Conservation (phyloP, 2,329 filamentous ascomycete genomes). For the Xylariaceae sp. region DNA sequence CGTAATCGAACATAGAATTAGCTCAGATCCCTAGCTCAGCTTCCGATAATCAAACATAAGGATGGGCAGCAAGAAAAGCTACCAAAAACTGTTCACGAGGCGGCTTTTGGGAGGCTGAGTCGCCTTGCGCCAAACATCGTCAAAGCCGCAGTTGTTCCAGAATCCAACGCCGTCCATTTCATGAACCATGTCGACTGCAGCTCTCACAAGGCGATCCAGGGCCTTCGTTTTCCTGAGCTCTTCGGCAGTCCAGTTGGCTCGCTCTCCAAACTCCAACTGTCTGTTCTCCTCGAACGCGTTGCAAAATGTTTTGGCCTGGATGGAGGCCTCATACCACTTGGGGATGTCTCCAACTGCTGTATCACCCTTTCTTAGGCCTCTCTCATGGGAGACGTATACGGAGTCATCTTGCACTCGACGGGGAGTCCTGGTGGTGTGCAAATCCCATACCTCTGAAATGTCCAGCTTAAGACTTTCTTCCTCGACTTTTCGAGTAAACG, state of each 20-base stretch:
- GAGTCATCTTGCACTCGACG: too few species aligned
- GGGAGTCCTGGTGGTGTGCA: not conserved
- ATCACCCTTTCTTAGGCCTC: constrained; percentile 4
- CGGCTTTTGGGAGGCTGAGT: not conserved
- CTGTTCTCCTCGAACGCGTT: constrained; percentile 24
- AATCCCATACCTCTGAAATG: constrained; percentile 26
- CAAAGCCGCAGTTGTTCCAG: constrained; percentile 26
- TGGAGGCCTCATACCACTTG: constrained; percentile 25
- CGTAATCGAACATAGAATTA: not conserved
- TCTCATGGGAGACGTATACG: constrained; percentile 2
- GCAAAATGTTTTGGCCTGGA: constrained; percentile 21
- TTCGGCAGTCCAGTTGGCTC: constrained; percentile 22
- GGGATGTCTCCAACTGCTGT: constrained; percentile 8
- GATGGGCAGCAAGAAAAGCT: not conserved
- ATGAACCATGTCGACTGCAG: constrained; percentile 22
- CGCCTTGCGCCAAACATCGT: constrained; percentile 6
- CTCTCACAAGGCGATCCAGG: constrained; percentile 22
- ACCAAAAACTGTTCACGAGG: constrained; percentile 8
- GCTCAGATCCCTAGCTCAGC: not conserved
- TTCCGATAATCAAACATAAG: too few species aligned
- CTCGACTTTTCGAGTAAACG: constrained; percentile 12
- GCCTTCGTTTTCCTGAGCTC: constrained; percentile 18
- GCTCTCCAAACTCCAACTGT: constrained; percentile 23
- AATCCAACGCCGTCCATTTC: constrained; percentile 28
- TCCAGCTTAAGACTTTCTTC: constrained; percentile 18